Evolutionary conservation across 352 stramenopile species (phyloP).

Genomic region (Globisporangium parvum): DNA sequence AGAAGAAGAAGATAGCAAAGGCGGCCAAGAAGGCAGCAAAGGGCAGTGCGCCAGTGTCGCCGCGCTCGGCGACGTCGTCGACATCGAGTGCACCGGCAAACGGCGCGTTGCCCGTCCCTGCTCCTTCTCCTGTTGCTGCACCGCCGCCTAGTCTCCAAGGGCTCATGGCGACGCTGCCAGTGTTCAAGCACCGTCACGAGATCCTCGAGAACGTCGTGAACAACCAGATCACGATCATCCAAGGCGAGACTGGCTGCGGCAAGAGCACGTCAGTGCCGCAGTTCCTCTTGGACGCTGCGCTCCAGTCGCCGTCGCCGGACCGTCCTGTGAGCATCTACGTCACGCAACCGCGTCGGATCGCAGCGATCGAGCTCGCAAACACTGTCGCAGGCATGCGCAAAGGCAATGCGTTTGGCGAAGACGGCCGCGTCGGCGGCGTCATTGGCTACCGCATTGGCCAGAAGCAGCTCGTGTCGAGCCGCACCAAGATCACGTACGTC

Average conservation of each 20-base stretch:
- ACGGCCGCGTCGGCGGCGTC: conserved; percentile 52
- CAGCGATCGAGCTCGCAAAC: conserved; percentile 77
- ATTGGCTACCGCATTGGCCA: conserved; percentile 88
- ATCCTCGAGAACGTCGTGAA: conserved; percentile 77
- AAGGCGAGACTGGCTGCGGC: conserved; percentile 94
- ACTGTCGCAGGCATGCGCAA: conserved; percentile 93
- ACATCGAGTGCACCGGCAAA: no score
- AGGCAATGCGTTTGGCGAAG: conserved; percentile 58
- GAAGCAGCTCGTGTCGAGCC: conserved; percentile 84
- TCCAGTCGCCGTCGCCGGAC: conserved; percentile 15
- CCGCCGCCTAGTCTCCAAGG: conserved; percentile 19
- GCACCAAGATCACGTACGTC: conserved; percentile 93
- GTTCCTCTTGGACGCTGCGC: conserved; percentile 84
- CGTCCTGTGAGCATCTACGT: conserved; percentile 92
- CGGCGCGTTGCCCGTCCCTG: not conserved
- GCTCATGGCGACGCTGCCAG: conserved; percentile 75
- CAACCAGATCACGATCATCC: conserved; percentile 90
- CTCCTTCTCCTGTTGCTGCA: not conserved
- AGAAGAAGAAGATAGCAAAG: conserved; percentile 3
- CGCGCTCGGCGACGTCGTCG: no score
- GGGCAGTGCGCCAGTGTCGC: no score
- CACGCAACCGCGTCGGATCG: conserved; percentile 93
- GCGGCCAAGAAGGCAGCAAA: not conserved
- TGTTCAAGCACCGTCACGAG: conserved; percentile 83
- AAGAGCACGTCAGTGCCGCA: conserved; percentile 94